Base-by-base conservation (phyloP, 148 eudicot species). In the Spergularia bocconei region DNA sequence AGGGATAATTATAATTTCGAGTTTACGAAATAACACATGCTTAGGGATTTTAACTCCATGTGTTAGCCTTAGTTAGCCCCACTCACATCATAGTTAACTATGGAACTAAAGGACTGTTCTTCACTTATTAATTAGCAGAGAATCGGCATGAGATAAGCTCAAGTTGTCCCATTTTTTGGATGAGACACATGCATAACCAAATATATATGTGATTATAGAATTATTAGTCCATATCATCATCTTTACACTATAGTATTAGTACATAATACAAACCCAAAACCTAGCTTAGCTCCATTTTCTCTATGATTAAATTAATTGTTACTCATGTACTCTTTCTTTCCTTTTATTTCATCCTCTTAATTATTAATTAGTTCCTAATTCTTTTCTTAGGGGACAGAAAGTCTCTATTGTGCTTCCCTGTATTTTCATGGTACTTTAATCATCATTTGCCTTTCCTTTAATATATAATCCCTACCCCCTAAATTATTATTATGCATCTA, bases 111-210 rank as follows among this genome's bases (percentile, higher is more conserved):
- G 36, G 36, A 29, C 36, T 29, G 11, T 73, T 63, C n/a, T 70
- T 17, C 17, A 57, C 15, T 62, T 64, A n/a, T 19, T 23, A 54
- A 62, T 51, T 70, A 64, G 72, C 77, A 72, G 39, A 72, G n/a
- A 78, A 39, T 78, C 72, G 60, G 68, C 81, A 66, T 67, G 77
- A 58, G 77, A 72, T 79, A 73, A 79, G 81, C 73, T 72, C 77
- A 73, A 73, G 39, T 67, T 73, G 81, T 78, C 81, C 72, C 81
- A 51, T 72, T 47, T 58, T 19, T 16, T 78, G 48, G 76, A 39
- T 71, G 62, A 54, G 75, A 44, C 48, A 44, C 48, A n/a, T n/a
- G n/a, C n/a, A 44, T 44, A 62, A 15, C n/a, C 21, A 77, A 65
- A 52, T 29, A 29, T 2, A 2, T 29, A 63, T n/a, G 15, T 72